Evolutionary conservation across 305 asterid genomes (phyloP).

Genomic region (Fraxinus xanthoxyloides): DNA sequence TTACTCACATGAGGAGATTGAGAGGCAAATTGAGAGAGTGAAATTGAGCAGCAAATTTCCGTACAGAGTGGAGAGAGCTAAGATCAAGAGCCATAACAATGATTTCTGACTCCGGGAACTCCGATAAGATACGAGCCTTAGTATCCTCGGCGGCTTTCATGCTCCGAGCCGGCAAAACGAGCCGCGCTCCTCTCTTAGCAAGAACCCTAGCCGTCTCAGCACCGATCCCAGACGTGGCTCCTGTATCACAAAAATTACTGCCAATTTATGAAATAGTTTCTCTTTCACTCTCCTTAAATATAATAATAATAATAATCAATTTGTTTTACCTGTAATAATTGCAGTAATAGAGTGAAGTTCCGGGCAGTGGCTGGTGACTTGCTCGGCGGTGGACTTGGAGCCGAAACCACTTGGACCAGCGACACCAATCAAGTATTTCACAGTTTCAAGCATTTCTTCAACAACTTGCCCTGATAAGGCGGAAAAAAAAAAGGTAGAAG

Average conservation of each 20-base stretch:
- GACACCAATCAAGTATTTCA: slow-evolving; percentile 73
- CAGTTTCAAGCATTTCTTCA: slow-evolving; percentile 63
- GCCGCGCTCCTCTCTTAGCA: slow-evolving; percentile 79
- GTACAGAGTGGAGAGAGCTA: slow-evolving; percentile 72
- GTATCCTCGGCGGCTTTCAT: slow-evolving; percentile 81
- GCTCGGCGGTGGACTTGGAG: slow-evolving; percentile 81
- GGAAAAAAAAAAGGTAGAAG: background rate
- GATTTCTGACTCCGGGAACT: slow-evolving; percentile 65
- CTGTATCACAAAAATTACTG: slow-evolving; percentile 21
- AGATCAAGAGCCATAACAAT: slow-evolving; percentile 81
- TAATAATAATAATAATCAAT: background rate
- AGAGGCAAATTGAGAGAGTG: slow-evolving; percentile 65
- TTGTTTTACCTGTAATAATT: slow-evolving; percentile 61
- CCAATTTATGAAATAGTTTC: background rate
- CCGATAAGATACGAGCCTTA: slow-evolving; percentile 55
- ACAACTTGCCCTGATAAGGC: background rate
- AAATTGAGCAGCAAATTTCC: slow-evolving; percentile 62
- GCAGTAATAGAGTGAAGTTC: slow-evolving; percentile 68
- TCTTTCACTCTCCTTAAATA: background rate
- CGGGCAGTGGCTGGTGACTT: slow-evolving; percentile 52
- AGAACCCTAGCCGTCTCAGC: slow-evolving; percentile 89
- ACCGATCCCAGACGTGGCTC: slow-evolving; percentile 98
- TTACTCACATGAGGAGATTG: slow-evolving; percentile 91
- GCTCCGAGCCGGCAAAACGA: slow-evolving; percentile 76
- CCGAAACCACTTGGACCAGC: slow-evolving; percentile 81